Conservation (phyloP, 1,139 yeast species). For the Candida sp. region DNA sequence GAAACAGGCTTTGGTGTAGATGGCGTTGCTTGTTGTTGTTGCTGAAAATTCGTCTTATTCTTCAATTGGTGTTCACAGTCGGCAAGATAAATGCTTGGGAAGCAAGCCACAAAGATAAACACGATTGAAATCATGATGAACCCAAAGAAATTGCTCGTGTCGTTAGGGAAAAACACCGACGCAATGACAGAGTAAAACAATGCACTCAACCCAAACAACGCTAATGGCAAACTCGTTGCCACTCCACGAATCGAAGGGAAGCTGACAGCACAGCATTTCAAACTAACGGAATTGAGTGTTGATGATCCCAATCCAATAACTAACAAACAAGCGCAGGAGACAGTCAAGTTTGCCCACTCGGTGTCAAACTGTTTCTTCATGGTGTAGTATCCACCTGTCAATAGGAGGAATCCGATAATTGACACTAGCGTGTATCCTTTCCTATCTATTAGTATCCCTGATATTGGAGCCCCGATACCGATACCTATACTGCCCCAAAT, state of each 20-base stretch:
- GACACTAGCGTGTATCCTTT: conserved; percentile 52
- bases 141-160: conserved; percentile 53
- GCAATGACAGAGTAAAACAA: conserved; percentile 56
- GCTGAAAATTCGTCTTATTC: conserved; percentile 7
- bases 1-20: neutral
- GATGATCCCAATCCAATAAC: conserved; percentile 61
- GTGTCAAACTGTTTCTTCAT: conserved; percentile 50
- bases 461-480: conserved; percentile 59
- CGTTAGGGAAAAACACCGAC: conserved; percentile 51
- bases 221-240: conserved; percentile 63
- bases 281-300: conserved; percentile 52
- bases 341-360: conserved; percentile 27
- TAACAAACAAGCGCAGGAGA: conserved; percentile 43
- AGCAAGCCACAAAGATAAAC: conserved; percentile 40
- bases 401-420: conserved; percentile 44
- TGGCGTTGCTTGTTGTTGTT: neutral
- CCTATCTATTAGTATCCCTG: conserved; percentile 63
- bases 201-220: conserved; percentile 64
- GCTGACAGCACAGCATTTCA: conserved; percentile 61
- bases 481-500: conserved; percentile 64
- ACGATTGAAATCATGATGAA: conserved; percentile 48
- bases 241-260: conserved; percentile 62
- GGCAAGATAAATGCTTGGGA: conserved; percentile 51
- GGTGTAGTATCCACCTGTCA: conserved; percentile 49
- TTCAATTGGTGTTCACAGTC: conserved; percentile 39